These are phyloP conservation scores for Cutaneotrichosporon mucoides DNA, from an alignment of 1,284 basidiomycete genomes.

Conservation along the genomic window DNA sequence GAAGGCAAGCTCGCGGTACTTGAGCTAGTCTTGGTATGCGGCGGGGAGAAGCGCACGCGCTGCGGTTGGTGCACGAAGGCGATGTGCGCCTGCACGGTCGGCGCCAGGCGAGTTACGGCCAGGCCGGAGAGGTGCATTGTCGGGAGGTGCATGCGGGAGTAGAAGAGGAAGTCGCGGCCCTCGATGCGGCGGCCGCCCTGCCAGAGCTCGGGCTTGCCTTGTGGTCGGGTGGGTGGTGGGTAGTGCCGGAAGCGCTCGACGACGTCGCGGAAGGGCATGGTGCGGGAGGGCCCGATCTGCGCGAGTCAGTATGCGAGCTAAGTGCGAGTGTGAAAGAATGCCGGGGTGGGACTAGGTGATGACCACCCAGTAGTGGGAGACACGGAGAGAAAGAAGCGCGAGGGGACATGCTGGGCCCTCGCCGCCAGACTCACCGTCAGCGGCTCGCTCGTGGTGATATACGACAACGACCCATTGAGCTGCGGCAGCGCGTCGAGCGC, in stretches of 20 bases:
- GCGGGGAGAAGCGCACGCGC: conserved; percentile 53
- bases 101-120: conserved; percentile 69
- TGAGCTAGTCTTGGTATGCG: neutral
- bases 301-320: too few relatives aligned
- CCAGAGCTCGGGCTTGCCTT: conserved; percentile 71
- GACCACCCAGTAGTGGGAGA: too few relatives aligned
- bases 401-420: too few relatives aligned
- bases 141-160: conserved; percentile 87
- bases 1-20: neutral
- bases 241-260: conserved; percentile 78
- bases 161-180: conserved; percentile 66
- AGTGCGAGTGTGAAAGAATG: too few relatives aligned
- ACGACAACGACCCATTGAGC: conserved; percentile 85
- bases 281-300: conserved; percentile 57
- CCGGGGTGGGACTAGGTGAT: too few relatives aligned
- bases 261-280: conserved; percentile 81
- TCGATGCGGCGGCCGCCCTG: conserved; percentile 70
- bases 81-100: conserved; percentile 50
- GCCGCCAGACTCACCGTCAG: conserved; percentile 60
- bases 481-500: conserved; percentile 87
- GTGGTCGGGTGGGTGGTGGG: conserved; percentile 69
- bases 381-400: too few relatives aligned
- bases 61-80: conserved; percentile 44
- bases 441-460: conserved; percentile 83
- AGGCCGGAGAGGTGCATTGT: conserved; percentile 82